Percentiles rank a stretch among this genome's conserved stretches.
Conservation (phyloP, 805 yeast genomes). For the Candida sonorensis region DNA sequence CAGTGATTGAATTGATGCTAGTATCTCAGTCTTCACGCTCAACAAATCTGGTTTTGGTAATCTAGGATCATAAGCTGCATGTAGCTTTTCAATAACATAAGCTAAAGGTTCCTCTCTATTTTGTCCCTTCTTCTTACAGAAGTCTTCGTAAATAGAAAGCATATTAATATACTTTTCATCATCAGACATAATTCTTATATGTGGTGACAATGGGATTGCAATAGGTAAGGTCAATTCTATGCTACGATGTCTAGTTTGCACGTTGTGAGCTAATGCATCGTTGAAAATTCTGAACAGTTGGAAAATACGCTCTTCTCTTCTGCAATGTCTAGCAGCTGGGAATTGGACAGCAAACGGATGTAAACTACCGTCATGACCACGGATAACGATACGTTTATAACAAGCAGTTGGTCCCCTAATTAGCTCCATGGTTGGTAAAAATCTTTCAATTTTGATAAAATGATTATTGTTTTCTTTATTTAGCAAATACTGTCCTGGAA, state of each 20-base stretch:
- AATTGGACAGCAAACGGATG: conserved; percentile 95
- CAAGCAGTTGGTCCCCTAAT: conserved; percentile 89
- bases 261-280: conserved; percentile 70
- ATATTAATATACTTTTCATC: conserved; percentile 67
- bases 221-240: conserved; percentile 81
- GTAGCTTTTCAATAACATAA: conserved; percentile 74
- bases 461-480: conserved; percentile 86
- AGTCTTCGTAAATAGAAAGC: conserved; percentile 84
- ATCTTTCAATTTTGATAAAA: conserved; percentile 88
- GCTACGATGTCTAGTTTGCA: conserved; percentile 81
- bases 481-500: conserved; percentile 92
- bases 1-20: conserved; percentile 81
- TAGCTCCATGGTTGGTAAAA: conserved; percentile 80
- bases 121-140: conserved; percentile 65
- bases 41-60: conserved; percentile 88
- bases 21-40: conserved; percentile 84
- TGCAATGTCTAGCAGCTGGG: conserved; percentile 95
- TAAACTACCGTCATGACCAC: conserved; percentile 89
- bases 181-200: conserved; percentile 82
- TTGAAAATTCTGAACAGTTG: conserved; percentile 88
- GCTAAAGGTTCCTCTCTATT: conserved; percentile 87
- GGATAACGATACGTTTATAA: conserved; percentile 77
- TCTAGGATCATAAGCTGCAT: conserved; percentile 90
- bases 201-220: conserved; percentile 93
- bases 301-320: conserved; percentile 92